A percentile compares a stretch with the other conserved stretches of the same genome.
phyloP scores from a whole-genome alignment of 805 yeast species.

The Zygotorulaspora danielsina region DNA sequence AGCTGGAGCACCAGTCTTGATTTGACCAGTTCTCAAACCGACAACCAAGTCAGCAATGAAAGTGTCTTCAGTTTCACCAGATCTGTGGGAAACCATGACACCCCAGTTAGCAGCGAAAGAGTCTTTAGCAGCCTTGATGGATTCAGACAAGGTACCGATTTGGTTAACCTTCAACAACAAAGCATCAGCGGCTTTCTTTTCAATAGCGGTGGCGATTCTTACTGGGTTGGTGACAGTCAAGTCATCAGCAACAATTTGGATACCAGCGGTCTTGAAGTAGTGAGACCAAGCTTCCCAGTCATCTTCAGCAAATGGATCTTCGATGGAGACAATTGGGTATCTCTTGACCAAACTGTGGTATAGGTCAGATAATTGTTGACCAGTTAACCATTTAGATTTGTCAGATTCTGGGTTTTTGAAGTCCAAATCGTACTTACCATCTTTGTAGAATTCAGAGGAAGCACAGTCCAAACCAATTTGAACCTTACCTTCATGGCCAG shows the following conservation, averaged over 20 bases:
- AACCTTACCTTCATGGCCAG: conserved; percentile 94
- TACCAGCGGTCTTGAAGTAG: conserved; percentile 69
- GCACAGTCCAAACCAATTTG: conserved; percentile 94
- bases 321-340: conserved; percentile 97
- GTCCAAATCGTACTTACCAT: conserved; percentile 95
- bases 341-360: conserved; percentile 75
- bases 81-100: conserved; percentile 99
- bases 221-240: conserved; percentile 97
- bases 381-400: conserved; percentile 84
- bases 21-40: conserved; percentile 97
- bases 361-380: conserved; percentile 78
- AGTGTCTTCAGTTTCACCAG: conserved; percentile 99
- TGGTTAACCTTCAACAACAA: conserved; percentile 97
- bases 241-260: conserved; percentile 97
- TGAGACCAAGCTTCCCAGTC: conserved; percentile 98
- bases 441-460: conserved; percentile 95
- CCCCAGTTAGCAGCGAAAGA: conserved; percentile 98
- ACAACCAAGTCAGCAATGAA: conserved; percentile 96
- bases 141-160: conserved; percentile 94
- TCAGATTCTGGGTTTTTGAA: conserved; percentile 97
- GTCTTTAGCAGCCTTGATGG: conserved; percentile 94
- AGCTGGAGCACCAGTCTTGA: conserved; percentile 99
- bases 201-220: conserved; percentile 93
- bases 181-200: conserved; percentile 92
- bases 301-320: conserved; percentile 99